A percentile compares a stretch with the other conserved stretches of the same genome.
Evolutionary conservation across 129 eudicot genomes (phyloP).

Genomic region (Mikania micrantha): DNA sequence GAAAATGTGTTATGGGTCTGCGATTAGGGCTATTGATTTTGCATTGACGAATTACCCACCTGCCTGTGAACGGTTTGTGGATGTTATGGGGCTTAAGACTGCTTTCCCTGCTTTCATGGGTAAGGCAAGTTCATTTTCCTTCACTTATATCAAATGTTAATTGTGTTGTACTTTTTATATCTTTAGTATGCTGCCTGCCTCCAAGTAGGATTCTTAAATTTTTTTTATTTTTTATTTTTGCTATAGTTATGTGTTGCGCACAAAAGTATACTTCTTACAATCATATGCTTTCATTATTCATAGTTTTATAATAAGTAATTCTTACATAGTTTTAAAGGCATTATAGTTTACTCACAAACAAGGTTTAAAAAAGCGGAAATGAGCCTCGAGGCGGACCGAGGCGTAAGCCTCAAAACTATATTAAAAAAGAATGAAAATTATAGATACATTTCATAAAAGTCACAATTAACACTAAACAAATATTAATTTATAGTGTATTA

Average conservation of each 20-base stretch:
- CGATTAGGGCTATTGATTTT: conserved; percentile 87
- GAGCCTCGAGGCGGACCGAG: too few species aligned
- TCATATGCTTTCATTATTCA: neutral
- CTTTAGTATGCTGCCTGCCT: neutral
- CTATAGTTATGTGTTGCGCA: neutral
- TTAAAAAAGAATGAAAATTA: too few species aligned
- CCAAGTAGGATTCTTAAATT: neutral
- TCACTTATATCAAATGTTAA: conserved; percentile 4
- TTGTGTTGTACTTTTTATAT: neutral
- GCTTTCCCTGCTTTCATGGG: conserved; percentile 99
- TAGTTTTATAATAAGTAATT: neutral
- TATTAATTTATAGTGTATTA: too few species aligned
- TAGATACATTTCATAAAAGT: too few species aligned
- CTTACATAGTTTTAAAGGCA: neutral
- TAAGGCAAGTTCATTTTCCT: conserved; percentile 77
- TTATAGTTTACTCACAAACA: neutral
- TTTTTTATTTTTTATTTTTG: too few species aligned
- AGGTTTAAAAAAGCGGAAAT: too few species aligned
- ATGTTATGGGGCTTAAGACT: conserved; percentile 97
- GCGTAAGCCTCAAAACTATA: too few species aligned
- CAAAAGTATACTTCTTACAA: neutral
- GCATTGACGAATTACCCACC: conserved; percentile 96
- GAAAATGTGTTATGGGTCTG: conserved; percentile 83
- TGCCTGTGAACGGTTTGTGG: conserved; percentile 95
- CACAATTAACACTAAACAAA: too few species aligned